Evolutionary conservation across 1,284 basidiomycete genomes (phyloP).

Genomic region (Pseudozyma hubeiensis): DNA sequence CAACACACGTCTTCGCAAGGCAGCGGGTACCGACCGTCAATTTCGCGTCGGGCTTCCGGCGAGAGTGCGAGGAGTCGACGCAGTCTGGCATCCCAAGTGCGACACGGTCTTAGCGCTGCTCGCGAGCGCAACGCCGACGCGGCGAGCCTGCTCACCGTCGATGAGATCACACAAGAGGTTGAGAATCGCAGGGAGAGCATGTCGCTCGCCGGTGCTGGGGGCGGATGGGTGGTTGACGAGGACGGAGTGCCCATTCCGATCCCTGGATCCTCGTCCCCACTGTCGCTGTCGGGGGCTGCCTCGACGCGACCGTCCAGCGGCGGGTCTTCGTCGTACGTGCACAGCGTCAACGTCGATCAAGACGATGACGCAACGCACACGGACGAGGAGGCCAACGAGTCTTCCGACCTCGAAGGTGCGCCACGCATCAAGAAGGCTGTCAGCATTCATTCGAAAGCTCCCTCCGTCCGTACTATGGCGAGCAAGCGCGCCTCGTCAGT

Average conservation of each 20-base stretch:
- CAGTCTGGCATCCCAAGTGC: conserved; percentile 55
- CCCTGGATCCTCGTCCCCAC: conserved; percentile 29
- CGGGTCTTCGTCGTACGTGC: conserved; percentile 54
- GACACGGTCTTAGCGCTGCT: conserved; percentile 42
- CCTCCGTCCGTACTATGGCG: conserved; percentile 21
- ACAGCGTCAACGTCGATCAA: conserved; percentile 70
- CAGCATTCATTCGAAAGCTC: conserved; percentile 63
- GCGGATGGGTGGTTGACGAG: conserved; percentile 60
- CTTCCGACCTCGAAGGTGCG: conserved; percentile 35
- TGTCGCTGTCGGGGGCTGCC: conserved; percentile 37
- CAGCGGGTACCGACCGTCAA: conserved; percentile 29
- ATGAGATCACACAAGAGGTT: conserved; percentile 96
- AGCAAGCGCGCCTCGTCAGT: conserved; percentile 67
- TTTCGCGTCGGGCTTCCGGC: conserved; percentile 54
- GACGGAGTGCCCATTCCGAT: conserved; percentile 66
- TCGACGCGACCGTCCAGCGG: conserved; percentile 53
- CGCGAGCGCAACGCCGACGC: conserved; percentile 81
- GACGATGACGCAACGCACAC: conserved; percentile 65
- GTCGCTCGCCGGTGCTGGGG: conserved; percentile 34
- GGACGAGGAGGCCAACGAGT: conserved; percentile 66
- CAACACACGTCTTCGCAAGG: conserved; percentile 24
- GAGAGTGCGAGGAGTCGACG: conserved; percentile 54
- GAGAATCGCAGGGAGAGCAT: conserved; percentile 80
- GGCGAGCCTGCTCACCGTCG: conserved; percentile 91
- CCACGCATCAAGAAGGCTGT: conserved; percentile 48